Conservation (phyloP, 257 asterid species). For the Knoxia roxburghii region DNA sequence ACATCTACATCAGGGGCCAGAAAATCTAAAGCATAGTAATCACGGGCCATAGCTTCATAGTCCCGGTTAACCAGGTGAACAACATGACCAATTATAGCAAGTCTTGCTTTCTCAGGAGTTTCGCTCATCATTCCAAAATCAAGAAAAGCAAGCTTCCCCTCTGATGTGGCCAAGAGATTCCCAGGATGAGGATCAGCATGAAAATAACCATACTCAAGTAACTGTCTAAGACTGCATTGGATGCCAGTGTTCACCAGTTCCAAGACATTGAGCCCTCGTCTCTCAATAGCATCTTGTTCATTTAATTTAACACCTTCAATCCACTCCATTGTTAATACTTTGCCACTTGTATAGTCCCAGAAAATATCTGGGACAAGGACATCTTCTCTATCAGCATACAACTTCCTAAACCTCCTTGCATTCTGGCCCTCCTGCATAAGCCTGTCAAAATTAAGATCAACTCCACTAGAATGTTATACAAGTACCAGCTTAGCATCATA, state of each 20-base stretch:
- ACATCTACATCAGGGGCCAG: constrained; percentile 91
- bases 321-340: constrained; percentile 99
- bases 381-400: constrained; percentile 91
- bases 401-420: constrained; percentile 94
- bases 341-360: constrained; percentile 95
- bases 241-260: constrained; percentile 95
- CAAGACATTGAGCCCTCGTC: constrained; percentile 91
- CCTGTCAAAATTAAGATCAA: constrained; percentile 63
- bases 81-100: constrained; percentile 96
- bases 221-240: constrained; percentile 95
- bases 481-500: not conserved
- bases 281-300: constrained; percentile 92
- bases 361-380: constrained; percentile 95
- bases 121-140: constrained; percentile 99
- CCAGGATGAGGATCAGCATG: constrained; percentile 99
- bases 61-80: constrained; percentile 99
- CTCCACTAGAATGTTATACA: constrained; percentile 27
- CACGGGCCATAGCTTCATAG: constrained; percentile 99
- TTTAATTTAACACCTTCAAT: constrained; percentile 91
- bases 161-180: constrained; percentile 91
- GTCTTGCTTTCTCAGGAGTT: constrained; percentile 96
- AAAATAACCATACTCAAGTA: constrained; percentile 96
- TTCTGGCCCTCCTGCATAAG: constrained; percentile 93
- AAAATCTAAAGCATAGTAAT: constrained; percentile 89
- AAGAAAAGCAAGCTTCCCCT: constrained; percentile 96